Evolutionary conservation across 805 yeast genomes (phyloP).

Genomic region (Monosporozyma siamensis): DNA sequence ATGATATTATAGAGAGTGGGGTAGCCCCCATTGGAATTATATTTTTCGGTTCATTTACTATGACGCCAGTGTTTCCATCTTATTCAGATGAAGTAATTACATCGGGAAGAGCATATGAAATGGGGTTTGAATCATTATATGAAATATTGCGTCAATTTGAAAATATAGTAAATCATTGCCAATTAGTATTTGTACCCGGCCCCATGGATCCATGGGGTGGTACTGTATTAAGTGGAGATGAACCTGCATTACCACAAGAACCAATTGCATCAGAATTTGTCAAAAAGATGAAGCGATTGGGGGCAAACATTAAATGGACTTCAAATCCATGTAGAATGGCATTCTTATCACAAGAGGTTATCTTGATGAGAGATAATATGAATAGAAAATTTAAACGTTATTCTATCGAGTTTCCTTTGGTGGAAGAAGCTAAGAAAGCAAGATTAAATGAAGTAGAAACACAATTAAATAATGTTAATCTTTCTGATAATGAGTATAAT

Average conservation of each 20-base stretch:
- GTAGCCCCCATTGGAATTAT: constrained; percentile 64
- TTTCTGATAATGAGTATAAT: constrained; percentile 4
- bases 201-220: constrained; percentile 85
- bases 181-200: constrained; percentile 76
- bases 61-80: constrained; percentile 53
- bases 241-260: constrained; percentile 50
- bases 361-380: constrained; percentile 62
- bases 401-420: constrained; percentile 45
- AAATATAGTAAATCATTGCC: constrained; percentile 31
- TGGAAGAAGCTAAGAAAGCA: constrained; percentile 19
- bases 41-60: constrained; percentile 71
- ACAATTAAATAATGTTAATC: constrained; percentile 14
- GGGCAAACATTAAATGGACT: constrained; percentile 45
- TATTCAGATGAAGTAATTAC: constrained; percentile 41
- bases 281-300: constrained; percentile 51
- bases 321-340: constrained; percentile 74
- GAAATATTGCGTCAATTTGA: constrained; percentile 45
- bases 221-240: not conserved
- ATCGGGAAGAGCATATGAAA: constrained; percentile 49
- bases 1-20: constrained; percentile 26
- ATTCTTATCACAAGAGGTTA: constrained; percentile 78
- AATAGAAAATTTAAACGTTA: constrained; percentile 64
- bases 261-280: constrained; percentile 67
- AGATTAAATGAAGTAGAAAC: constrained; percentile 12
- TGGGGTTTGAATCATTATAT: constrained; percentile 67